These are phyloP conservation scores for Lyophyllum decastes DNA, from an alignment of 768 basidiomycete species.

Conservation along the genomic window DNA sequence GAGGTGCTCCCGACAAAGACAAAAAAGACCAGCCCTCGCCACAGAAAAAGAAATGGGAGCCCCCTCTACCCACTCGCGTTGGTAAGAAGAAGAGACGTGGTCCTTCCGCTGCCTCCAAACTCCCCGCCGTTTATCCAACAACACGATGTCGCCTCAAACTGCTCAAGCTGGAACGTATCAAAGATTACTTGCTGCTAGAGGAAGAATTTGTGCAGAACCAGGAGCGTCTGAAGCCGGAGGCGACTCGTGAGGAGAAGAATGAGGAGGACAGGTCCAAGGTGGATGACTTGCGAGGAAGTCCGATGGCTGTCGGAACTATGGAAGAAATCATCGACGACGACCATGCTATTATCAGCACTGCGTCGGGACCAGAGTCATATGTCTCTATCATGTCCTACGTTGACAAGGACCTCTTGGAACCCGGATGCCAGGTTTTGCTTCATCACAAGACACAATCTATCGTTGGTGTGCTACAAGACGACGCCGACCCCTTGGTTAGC, in stretches of 20 bases:
- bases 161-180: conserved; percentile 96
- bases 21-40: conserved; percentile 51
- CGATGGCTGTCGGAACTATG: conserved; percentile 97
- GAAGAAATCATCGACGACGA: conserved; percentile 99
- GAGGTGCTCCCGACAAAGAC: conserved; percentile 39
- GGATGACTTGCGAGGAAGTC: conserved; percentile 91
- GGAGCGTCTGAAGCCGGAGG: conserved; percentile 85
- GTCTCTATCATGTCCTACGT: conserved; percentile 98
- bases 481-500: conserved; percentile 93
- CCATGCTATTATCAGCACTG: conserved; percentile 97
- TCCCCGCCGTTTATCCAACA: conserved; percentile 91
- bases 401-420: conserved; percentile 97
- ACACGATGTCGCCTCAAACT: conserved; percentile 94
- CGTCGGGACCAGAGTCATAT: conserved; percentile 94
- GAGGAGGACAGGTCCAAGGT: conserved; percentile 93
- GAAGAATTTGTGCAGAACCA: conserved; percentile 94
- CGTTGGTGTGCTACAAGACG: conserved; percentile 94
- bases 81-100: conserved; percentile 97
- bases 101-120: conserved; percentile 87
- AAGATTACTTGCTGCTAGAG: conserved; percentile 95
- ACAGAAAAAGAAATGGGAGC: conserved; percentile 96
- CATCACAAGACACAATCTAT: conserved; percentile 97
- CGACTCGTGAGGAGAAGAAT: conserved; percentile 90
- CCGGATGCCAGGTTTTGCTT: conserved; percentile 90
- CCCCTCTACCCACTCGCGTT: conserved; percentile 93